Evolutionary conservation across 2,329 filamentous ascomycete genomes (phyloP).

Genomic region (Scedosporium minutisporum): DNA sequence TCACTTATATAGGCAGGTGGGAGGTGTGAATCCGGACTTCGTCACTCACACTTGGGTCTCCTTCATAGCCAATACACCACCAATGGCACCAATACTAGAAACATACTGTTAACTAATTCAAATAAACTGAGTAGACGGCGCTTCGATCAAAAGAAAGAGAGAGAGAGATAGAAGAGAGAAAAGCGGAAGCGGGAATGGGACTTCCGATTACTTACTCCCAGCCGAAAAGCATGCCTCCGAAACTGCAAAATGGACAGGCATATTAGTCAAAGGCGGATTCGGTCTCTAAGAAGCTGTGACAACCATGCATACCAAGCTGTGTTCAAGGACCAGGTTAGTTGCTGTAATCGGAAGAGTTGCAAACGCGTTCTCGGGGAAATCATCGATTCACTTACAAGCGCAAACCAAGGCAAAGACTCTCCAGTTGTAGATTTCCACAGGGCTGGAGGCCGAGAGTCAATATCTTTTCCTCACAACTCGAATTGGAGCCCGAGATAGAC

Average conservation of each 20-base stretch:
- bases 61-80: conserved; percentile 53
- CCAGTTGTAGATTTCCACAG: conserved; percentile 61
- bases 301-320: conserved; percentile 4
- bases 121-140: no score
- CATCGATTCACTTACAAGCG: conserved; percentile 29
- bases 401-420: conserved; percentile 54
- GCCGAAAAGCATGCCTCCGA: conserved; percentile 49
- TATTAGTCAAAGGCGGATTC: background rate
- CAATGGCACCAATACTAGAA: conserved; percentile 54
- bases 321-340: background rate
- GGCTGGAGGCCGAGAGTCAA: conserved; percentile 17
- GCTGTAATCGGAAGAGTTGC: background rate
- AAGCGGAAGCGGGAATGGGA: background rate
- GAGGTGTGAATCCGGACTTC: background rate
- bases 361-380: background rate
- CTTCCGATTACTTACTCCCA: conserved; percentile 22
- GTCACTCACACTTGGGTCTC: conserved; percentile 36
- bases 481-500: background rate
- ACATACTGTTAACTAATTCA: conserved; percentile 4
- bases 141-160: background rate
- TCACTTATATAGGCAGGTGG: no score
- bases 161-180: background rate
- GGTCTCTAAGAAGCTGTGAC: background rate
- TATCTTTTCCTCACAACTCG: background rate
- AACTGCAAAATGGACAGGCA: conserved; percentile 34